phyloP scores from a whole-genome alignment of 2,329 filamentous ascomycete species.

The Sclerotinia subarctica region DNA sequence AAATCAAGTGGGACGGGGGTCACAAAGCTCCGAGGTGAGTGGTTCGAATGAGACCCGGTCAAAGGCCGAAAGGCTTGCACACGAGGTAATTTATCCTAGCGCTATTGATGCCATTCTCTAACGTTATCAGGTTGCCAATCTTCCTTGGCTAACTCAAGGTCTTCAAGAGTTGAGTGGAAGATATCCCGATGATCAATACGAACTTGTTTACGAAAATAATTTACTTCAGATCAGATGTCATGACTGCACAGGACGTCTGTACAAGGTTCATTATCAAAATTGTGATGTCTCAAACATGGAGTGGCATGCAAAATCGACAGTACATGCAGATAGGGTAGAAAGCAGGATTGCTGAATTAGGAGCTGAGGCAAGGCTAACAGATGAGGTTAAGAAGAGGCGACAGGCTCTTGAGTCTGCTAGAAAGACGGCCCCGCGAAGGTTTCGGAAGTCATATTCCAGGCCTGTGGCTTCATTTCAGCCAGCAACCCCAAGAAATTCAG shows the following conservation, averaged over 20 bases:
- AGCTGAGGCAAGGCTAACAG: not conserved
- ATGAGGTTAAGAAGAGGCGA: conserved; percentile 7
- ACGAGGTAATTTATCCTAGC: not conserved
- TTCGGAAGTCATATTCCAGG: not conserved
- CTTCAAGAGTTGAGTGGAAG: conserved; percentile 14
- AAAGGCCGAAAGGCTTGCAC: conserved; percentile 1
- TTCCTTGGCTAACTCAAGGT: conserved; percentile 16
- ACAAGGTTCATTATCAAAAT: conserved; percentile 19
- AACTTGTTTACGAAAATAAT: conserved; percentile 6
- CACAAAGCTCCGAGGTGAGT: not conserved
- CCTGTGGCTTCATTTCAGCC: not conserved
- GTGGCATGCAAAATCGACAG: conserved; percentile 14
- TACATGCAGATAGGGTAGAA: conserved; percentile 12
- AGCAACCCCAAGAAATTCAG: not conserved
- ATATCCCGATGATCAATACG: conserved; percentile 17
- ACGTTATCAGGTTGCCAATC: conserved; percentile 13
- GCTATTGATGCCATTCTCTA: not conserved
- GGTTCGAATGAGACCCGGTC: not conserved
- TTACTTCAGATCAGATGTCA: conserved; percentile 12
- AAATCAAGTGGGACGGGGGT: not conserved
- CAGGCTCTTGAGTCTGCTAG: conserved; percentile 8
- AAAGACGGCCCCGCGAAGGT: not conserved
- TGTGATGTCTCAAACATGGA: conserved; percentile 20
- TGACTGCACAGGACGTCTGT: conserved; percentile 13
- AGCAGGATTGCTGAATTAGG: conserved; percentile 2